These are phyloP conservation scores for Solanum piurae DNA, from an alignment of 257 asterid genomes.

Conservation along the genomic window DNA sequence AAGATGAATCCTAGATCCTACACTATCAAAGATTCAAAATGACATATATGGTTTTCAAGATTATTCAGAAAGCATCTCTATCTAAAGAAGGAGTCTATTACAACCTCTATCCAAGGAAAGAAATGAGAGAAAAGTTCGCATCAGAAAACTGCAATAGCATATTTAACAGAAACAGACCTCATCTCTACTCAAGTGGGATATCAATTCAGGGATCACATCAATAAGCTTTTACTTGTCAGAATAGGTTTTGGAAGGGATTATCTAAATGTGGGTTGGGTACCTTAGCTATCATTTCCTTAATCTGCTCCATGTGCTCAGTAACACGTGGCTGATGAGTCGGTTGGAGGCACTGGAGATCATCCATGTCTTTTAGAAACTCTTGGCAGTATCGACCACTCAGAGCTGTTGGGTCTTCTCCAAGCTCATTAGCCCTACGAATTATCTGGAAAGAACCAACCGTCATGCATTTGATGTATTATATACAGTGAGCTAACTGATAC, in stretches of 20 bases:
- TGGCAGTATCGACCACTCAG: slow-evolving; percentile 70
- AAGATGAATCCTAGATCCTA: not conserved
- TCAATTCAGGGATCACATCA: not conserved
- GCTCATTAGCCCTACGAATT: slow-evolving; percentile 68
- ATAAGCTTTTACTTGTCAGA: not conserved
- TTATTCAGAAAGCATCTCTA: not conserved
- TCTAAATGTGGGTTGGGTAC: slow-evolving; percentile 16
- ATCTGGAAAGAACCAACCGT: slow-evolving; percentile 31
- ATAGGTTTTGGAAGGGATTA: not conserved
- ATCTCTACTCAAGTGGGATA: not conserved
- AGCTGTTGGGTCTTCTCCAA: slow-evolving; percentile 50
- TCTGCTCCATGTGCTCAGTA: slow-evolving; percentile 72
- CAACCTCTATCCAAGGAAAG: not conserved
- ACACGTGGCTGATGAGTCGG: slow-evolving; percentile 92
- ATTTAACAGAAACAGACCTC: not conserved
- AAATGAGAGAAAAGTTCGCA: not conserved
- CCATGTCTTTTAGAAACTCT: slow-evolving; percentile 74
- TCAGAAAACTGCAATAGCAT: not conserved
- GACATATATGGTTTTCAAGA: not conserved
- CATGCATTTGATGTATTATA: not conserved
- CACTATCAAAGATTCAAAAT: not conserved
- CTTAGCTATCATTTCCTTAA: slow-evolving; percentile 75
- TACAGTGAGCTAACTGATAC: not conserved
- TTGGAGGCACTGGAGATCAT: slow-evolving; percentile 71
- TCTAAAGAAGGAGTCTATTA: not conserved